phyloP scores from a whole-genome alignment of 2,329 filamentous ascomycete species.

The Sclerotinia nivalis region DNA sequence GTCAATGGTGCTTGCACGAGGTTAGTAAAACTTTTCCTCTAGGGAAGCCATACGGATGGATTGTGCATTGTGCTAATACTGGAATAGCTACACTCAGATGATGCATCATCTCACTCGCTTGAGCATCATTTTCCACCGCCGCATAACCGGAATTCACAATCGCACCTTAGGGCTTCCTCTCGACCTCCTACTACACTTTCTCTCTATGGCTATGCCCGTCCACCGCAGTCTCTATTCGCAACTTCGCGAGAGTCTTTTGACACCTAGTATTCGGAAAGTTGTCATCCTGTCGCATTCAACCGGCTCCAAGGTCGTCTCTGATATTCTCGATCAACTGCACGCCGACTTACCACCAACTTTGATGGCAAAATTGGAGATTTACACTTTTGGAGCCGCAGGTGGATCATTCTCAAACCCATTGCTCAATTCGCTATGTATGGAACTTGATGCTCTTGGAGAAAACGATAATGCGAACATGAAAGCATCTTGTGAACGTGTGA shows the following conservation, averaged over 20 bases:
- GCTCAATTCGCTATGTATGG: conserved; percentile 14
- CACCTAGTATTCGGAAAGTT: conserved; percentile 63
- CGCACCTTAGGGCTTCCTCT: conserved; percentile 68
- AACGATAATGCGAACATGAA: conserved; percentile 5
- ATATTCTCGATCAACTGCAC: conserved; percentile 73
- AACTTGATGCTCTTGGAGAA: not conserved
- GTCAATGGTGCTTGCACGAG: conserved; percentile 30
- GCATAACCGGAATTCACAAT: conserved; percentile 73
- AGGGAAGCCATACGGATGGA: not conserved
- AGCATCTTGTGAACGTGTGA: conserved; percentile 22
- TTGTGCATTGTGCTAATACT: not conserved
- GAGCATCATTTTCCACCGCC: conserved; percentile 68
- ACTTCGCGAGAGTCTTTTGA: conserved; percentile 62
- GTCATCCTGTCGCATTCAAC: conserved; percentile 74
- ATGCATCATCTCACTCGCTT: conserved; percentile 68
- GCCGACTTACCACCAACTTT: conserved; percentile 65
- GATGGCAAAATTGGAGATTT: conserved; percentile 67
- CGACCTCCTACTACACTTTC: conserved; percentile 71
- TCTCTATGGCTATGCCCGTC: conserved; percentile 72
- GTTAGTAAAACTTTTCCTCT: conserved; percentile 10
- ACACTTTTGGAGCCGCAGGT: conserved; percentile 74
- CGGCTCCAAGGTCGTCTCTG: conserved; percentile 69
- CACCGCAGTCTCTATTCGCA: conserved; percentile 56
- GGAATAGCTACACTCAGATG: conserved; percentile 58
- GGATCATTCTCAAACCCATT: conserved; percentile 79